Base-by-base conservation (phyloP, 1,284 basidiomycete genomes). In the Kwoniella shivajii region DNA sequence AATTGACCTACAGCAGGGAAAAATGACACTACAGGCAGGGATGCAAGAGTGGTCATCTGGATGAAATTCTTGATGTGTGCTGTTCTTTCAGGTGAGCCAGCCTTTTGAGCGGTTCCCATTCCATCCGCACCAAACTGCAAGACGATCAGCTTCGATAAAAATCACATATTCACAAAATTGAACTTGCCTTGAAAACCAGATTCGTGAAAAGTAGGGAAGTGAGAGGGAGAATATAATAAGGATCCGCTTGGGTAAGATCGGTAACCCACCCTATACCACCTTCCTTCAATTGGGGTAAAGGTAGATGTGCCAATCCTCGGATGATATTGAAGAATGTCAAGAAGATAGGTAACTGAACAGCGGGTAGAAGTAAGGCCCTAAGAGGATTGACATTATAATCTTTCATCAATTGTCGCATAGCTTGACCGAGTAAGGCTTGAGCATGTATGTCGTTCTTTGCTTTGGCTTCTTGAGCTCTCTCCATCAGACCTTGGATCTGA, bases 271-370 rank as follows among this genome's bases (percentile, higher is more conserved):
- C 80, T 16, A 93, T 77, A 0, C 94, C 93, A 57, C 91, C 93
- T 60, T 85, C 80, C 64, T 85, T 83, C 65, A 98, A 78, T 73
- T 89, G 88, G 42, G 83, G 81, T 29, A 95, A 72, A 0, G 89
- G 90, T 24, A 86, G 75, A 46, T 82, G 80, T 56, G 88, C 88
- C 79, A 98, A 83, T 36, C 80, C 80, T 72, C 86, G 85, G 45
- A 97, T 75, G 14, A 86, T 92, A 64, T 93, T 87, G 83, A 97
- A 99, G 80, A 92, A 82, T 27, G 87, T 86, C 46, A 97, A 79
- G 61, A 90, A 89, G 45, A 93, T 80, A 0, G 91, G 86, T 39
- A 92, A 78, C 73, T 96, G 92, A 3, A 87, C 67, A 52, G 91
- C 72, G 6, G 88, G 86, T 47, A 84, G 80, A 11, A 85, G 65